Base-by-base conservation (phyloP, 306 rosid species). In the Comarum palustre region DNA sequence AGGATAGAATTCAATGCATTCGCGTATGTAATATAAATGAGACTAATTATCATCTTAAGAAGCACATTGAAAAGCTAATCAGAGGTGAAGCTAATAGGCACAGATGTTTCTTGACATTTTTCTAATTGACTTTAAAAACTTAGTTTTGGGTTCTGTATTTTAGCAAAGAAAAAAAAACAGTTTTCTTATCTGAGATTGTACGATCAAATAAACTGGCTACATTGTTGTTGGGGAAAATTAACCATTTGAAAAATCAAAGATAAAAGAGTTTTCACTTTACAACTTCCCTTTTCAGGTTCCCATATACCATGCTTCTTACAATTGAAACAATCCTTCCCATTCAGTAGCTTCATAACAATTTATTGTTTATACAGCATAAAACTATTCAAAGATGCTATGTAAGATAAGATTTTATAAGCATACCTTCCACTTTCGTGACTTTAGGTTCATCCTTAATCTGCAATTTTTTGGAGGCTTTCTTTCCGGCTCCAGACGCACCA, bases 341-440 rank as follows among this genome's bases (percentile, higher is more conserved):
- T 27, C 19, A 58, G 31, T 58, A 58, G n/a, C 15, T 58, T 27
- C 63, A 27, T 58, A 58, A 58, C 19, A 25, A 27, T 15, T 25
- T 59, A 2, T 29, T 0, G 39, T 25, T 9, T 14, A 4, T 24
- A 27, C 29, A 38, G n/a, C 58, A 59, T 8, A n/a, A 20, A 36
- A 8, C 47, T 47, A 29, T 43, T 25, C 46, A 58, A 32, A 4
- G 20, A 16, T 66, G 22, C 41, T 42, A 72, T 5, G 24, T 19
- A 20, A 29, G 62, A 71, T 27, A 74, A 68, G 47, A 66, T 24
- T 58, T 50, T 75, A 68, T 72, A 83, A 70, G 66, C 86, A 82
- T 69, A 87, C 98, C 98, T 84, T 86, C 93, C 54, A 79, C 71
- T 80, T 83, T 88, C 67, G 51, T 58, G 58, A 81, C 76, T 80